Percentiles rank a stretch among this genome's conserved stretches.
These are phyloP conservation scores for Hanseniaspora opuntiae DNA, from an alignment of 805 yeast species.

Conservation along the genomic window DNA sequence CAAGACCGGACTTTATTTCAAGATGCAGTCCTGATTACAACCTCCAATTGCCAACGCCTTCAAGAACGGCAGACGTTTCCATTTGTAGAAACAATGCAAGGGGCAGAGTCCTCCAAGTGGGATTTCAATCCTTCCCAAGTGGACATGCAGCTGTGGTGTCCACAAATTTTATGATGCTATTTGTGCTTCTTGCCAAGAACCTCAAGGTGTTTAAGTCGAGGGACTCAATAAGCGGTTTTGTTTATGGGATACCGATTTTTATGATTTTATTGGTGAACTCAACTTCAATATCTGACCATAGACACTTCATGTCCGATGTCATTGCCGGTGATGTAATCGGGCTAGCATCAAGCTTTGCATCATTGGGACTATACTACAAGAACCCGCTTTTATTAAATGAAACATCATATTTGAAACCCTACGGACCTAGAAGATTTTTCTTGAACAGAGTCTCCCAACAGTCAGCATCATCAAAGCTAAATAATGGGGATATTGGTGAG, in stretches of 20 bases:
- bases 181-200: conserved; percentile 2
- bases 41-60: not conserved
- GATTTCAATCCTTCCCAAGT: conserved; percentile 12
- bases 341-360: not conserved
- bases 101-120: conserved; percentile 1
- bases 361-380: not conserved
- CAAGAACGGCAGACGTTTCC: conserved; percentile 4
- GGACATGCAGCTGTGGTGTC: conserved; percentile 12
- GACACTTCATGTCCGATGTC: conserved; percentile 10
- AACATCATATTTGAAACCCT: not conserved
- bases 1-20: conserved; percentile 11
- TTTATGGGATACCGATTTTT: conserved; percentile 3
- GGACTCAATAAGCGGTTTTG: conserved; percentile 7
- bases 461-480: not conserved
- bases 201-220: conserved; percentile 9
- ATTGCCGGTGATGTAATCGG: conserved; percentile 9
- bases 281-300: conserved; percentile 9
- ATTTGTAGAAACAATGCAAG: not conserved
- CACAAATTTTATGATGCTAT: conserved; percentile 7
- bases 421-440: not conserved
- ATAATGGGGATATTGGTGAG: not conserved
- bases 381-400: not conserved
- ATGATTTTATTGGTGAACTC: conserved; percentile 7
- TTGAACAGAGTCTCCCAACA: not conserved
- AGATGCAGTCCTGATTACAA: conserved; percentile 8